A percentile compares a stretch with the other conserved stretches of the same genome.
phyloP scores from a whole-genome alignment of 352 stramenopile species.

The Thraustochytrium sp. region DNA sequence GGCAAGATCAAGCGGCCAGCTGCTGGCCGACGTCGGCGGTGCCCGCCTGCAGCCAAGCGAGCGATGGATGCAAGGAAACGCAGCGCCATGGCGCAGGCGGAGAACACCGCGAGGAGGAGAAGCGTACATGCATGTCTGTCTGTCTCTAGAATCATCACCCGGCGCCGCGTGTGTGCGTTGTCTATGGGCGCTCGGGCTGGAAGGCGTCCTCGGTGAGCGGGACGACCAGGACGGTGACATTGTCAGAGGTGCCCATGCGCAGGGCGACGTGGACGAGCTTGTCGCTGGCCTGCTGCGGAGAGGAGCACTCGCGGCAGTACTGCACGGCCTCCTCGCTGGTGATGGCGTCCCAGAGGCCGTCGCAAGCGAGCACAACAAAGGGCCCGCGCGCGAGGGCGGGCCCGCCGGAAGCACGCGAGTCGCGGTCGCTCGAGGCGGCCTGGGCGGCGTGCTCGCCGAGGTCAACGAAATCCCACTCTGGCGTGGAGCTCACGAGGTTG shows the following conservation, averaged over 20 bases:
- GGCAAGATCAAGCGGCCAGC: too few relatives aligned
- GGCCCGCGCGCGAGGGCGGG: not conserved
- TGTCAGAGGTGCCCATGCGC: constrained; percentile 40
- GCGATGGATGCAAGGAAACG: too few relatives aligned
- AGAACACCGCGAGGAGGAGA: too few relatives aligned
- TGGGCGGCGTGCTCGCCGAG: not conserved
- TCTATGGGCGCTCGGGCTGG: too few relatives aligned
- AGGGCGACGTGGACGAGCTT: constrained; percentile 18
- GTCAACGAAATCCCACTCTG: constrained; percentile 15
- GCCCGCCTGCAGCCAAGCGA: too few relatives aligned
- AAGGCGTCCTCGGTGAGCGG: not conserved
- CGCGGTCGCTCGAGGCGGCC: not conserved
- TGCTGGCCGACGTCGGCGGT: too few relatives aligned
- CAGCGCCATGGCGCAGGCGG: too few relatives aligned
- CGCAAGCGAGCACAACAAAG: constrained; percentile 35
- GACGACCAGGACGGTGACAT: constrained; percentile 37
- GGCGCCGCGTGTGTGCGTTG: too few relatives aligned
- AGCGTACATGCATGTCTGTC: too few relatives aligned
- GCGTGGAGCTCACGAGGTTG: constrained; percentile 7
- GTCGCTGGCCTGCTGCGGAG: not conserved
- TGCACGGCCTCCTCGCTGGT: constrained; percentile 12
- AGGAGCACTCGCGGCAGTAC: not conserved
- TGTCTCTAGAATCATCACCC: too few relatives aligned
- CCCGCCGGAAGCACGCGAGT: not conserved
- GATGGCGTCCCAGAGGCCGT: constrained; percentile 42